A percentile compares a stretch with the other conserved stretches of the same genome.
Evolutionary conservation across 1,139 yeast genomes (phyloP).

Genomic region (Magnusiomyces clavatus): DNA sequence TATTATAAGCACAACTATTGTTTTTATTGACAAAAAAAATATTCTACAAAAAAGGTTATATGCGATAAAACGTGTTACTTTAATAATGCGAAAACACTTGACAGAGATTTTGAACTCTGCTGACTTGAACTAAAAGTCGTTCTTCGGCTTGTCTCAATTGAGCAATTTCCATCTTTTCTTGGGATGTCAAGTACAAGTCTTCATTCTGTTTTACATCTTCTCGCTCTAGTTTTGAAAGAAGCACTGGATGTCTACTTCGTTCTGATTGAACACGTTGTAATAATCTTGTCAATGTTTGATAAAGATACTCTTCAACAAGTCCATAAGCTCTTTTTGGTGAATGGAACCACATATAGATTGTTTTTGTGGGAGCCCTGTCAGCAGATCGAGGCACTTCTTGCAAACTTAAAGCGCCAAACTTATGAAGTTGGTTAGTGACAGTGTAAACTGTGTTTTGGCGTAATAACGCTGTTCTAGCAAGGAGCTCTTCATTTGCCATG

Average conservation of each 20-base stretch:
- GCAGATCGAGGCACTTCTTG: slow-evolving; percentile 92
- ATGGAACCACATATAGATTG: slow-evolving; percentile 75
- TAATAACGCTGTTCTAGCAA: slow-evolving; percentile 66
- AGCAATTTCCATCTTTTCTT: slow-evolving; percentile 66
- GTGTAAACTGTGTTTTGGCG: slow-evolving; percentile 69
- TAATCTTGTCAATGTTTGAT: slow-evolving; percentile 63
- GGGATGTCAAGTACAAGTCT: slow-evolving; percentile 60
- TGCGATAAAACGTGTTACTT: background rate
- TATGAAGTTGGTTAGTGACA: slow-evolving; percentile 31
- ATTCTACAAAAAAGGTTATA: too few species aligned
- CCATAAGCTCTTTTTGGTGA: slow-evolving; percentile 46
- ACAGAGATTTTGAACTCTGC: slow-evolving; percentile 32
- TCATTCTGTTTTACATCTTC: slow-evolving; percentile 87
- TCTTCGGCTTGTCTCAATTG: slow-evolving; percentile 37
- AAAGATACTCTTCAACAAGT: slow-evolving; percentile 45
- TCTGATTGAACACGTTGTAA: slow-evolving; percentile 49
- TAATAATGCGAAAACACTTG: slow-evolving; percentile 36
- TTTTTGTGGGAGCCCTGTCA: slow-evolving; percentile 86
- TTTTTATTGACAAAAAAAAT: too few species aligned
- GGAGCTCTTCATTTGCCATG: slow-evolving; percentile 77
- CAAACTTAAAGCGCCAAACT: slow-evolving; percentile 35
- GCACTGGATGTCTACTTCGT: slow-evolving; percentile 54
- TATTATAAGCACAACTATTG: too few species aligned
- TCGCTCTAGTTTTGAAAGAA: slow-evolving; percentile 73
- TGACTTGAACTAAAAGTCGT: slow-evolving; percentile 28